These are phyloP conservation scores for Phytophthora crassamura DNA, from an alignment of 352 stramenopile species.

Conservation along the genomic window DNA sequence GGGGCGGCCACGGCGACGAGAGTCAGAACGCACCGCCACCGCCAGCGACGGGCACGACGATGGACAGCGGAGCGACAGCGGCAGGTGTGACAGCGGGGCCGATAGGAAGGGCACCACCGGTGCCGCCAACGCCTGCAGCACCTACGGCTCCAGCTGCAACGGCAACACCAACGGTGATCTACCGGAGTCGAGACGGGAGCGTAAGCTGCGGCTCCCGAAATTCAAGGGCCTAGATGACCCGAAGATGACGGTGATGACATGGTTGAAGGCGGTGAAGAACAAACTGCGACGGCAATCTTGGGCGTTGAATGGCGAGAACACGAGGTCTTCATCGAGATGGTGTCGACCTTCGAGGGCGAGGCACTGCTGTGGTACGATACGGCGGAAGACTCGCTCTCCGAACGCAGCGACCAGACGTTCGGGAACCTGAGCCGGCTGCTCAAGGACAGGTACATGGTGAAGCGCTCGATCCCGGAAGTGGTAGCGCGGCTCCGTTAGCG, in stretches of 20 bases:
- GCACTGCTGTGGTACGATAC: conserved; percentile 5
- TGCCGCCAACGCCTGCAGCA: not conserved
- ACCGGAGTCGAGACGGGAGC: not conserved
- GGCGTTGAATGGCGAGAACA: not conserved
- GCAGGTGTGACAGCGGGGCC: too few relatives aligned
- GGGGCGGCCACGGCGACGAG: too few relatives aligned
- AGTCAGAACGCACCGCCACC: too few relatives aligned
- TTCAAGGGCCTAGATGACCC: too few relatives aligned
- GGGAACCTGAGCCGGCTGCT: not conserved
- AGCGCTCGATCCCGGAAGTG: conserved; percentile 10
- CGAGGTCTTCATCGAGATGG: conserved; percentile 10
- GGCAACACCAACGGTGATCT: not conserved
- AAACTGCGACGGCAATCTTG: not conserved
- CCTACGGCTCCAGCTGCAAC: too few relatives aligned
- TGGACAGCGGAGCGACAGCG: too few relatives aligned
- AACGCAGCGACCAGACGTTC: conserved; percentile 13
- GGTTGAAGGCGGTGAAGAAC: conserved; percentile 5
- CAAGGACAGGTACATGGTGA: conserved; percentile 7
- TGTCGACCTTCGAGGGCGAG: conserved; percentile 2
- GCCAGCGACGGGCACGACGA: too few relatives aligned
- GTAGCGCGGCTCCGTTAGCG: not conserved
- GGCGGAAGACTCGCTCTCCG: conserved; percentile 1
- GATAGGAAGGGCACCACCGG: too few relatives aligned
- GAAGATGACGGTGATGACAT: too few relatives aligned
- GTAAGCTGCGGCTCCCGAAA: not conserved